Percentiles rank a stretch among this genome's conserved stretches.
These are phyloP conservation scores for Pseudopyrenochaeta lycopersici DNA, from an alignment of 2,329 filamentous ascomycete genomes.

Conservation along the genomic window DNA sequence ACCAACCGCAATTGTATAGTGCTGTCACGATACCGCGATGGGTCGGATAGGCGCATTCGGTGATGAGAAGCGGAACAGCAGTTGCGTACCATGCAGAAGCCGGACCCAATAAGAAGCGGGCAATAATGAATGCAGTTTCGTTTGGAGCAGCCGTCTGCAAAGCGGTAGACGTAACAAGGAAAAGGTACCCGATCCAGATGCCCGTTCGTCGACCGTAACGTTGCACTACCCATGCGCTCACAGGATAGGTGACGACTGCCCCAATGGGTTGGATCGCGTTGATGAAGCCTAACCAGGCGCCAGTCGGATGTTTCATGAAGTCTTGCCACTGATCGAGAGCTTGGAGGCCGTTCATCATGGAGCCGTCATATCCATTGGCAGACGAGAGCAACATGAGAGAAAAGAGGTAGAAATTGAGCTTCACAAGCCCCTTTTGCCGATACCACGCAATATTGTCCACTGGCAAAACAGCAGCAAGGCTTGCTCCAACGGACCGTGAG, in stretches of 20 bases:
- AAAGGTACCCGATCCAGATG: slow-evolving; percentile 34
- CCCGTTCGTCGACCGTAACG: slow-evolving; percentile 9
- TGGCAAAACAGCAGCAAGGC: too few relatives aligned
- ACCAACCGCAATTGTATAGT: slow-evolving; percentile 49
- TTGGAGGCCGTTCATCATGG: slow-evolving; percentile 38
- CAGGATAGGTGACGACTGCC: background rate
- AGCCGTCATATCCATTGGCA: slow-evolving; percentile 27
- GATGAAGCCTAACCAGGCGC: slow-evolving; percentile 7
- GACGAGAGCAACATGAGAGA: slow-evolving; percentile 4
- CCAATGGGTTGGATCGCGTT: slow-evolving; percentile 14
- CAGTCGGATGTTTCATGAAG: slow-evolving; percentile 26
- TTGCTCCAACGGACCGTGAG: too few relatives aligned
- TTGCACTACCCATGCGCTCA: background rate
- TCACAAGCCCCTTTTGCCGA: too few relatives aligned
- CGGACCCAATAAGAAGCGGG: slow-evolving; percentile 49
- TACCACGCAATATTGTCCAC: too few relatives aligned
- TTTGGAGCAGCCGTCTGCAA: slow-evolving; percentile 13
- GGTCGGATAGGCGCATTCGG: slow-evolving; percentile 53
- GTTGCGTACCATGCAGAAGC: slow-evolving; percentile 44
- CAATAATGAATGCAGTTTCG: slow-evolving; percentile 48
- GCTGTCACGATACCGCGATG: slow-evolving; percentile 49
- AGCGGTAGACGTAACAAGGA: slow-evolving; percentile 37
- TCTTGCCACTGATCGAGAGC: slow-evolving; percentile 24
- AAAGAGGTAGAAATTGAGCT: too few relatives aligned
- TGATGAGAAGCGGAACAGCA: slow-evolving; percentile 49